Percentiles rank a stretch among this genome's conserved stretches.
These are phyloP conservation scores for Fusarium sp. DNA, from an alignment of 2,329 filamentous ascomycete genomes.

Conservation along the genomic window DNA sequence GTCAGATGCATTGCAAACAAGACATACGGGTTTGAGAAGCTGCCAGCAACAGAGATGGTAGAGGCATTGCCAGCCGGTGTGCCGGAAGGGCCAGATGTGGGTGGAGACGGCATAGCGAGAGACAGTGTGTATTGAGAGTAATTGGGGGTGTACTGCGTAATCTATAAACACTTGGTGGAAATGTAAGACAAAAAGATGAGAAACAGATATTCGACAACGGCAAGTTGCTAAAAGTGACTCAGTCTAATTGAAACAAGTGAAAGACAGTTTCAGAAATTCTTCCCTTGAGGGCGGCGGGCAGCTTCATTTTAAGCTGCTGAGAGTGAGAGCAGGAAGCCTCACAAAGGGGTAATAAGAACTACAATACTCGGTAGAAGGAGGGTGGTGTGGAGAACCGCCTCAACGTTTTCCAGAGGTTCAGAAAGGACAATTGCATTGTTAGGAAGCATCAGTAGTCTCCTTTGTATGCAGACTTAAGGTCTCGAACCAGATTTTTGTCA, in stretches of 20 bases:
- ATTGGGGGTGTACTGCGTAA: not conserved
- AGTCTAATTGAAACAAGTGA: too few relatives aligned
- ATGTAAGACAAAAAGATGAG: too few relatives aligned
- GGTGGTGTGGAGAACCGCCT: conserved; percentile 11
- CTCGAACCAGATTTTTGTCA: not conserved
- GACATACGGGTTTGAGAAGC: not conserved
- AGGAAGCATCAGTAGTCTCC: not conserved
- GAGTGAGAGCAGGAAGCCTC: not conserved
- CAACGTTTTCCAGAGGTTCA: not conserved
- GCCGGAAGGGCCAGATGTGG: not conserved
- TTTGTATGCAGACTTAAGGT: not conserved
- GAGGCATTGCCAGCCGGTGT: not conserved
- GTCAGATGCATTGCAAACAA: not conserved
- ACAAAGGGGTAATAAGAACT: not conserved
- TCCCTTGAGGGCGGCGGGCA: not conserved
- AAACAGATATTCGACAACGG: too few relatives aligned
- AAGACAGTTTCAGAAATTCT: too few relatives aligned
- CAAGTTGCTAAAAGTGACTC: too few relatives aligned
- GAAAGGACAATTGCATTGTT: not conserved
- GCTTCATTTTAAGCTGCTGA: not conserved
- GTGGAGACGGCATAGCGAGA: not conserved
- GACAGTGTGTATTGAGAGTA: not conserved
- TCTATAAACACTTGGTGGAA: too few relatives aligned
- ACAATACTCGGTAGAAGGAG: not conserved
- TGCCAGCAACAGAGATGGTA: conserved; percentile 3